These are phyloP conservation scores for Clarireedia homoeocarpa DNA, from an alignment of 2,329 filamentous ascomycete genomes.

Conservation along the genomic window DNA sequence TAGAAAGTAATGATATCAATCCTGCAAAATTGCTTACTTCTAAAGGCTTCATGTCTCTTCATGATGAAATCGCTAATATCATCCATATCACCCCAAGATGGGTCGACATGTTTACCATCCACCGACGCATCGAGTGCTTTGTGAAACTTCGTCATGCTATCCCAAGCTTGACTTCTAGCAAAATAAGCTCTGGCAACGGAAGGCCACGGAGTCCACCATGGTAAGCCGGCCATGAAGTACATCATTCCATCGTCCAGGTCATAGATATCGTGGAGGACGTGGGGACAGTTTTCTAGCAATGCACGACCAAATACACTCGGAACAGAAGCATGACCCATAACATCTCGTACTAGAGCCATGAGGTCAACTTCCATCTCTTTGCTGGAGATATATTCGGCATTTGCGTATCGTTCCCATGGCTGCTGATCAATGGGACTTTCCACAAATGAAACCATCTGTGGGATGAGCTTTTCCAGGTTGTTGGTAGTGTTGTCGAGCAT, in stretches of 20 bases:
- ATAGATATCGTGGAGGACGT: slow-evolving; percentile 47
- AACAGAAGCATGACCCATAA: slow-evolving; percentile 43
- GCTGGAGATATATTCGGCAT: slow-evolving; percentile 35
- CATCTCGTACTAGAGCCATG: slow-evolving; percentile 45
- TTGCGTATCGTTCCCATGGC: slow-evolving; percentile 50
- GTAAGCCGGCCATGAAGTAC: slow-evolving; percentile 45
- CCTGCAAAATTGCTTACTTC: slow-evolving; percentile 22
- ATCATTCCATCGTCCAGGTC: slow-evolving; percentile 46
- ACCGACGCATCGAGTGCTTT: slow-evolving; percentile 35
- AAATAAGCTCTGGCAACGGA: slow-evolving; percentile 40
- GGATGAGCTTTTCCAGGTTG: slow-evolving; percentile 37
- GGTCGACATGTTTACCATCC: slow-evolving; percentile 33
- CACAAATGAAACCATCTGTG: slow-evolving; percentile 51
- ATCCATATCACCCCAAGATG: slow-evolving; percentile 39
- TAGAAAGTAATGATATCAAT: slow-evolving; percentile 15
- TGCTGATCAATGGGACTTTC: slow-evolving; percentile 52
- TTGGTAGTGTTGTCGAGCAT: slow-evolving; percentile 32
- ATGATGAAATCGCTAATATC: slow-evolving; percentile 39
- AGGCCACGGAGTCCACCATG: slow-evolving; percentile 47
- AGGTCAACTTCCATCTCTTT: slow-evolving; percentile 44
- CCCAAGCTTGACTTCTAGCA: slow-evolving; percentile 35
- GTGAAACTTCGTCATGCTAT: slow-evolving; percentile 35
- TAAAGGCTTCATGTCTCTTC: slow-evolving; percentile 34
- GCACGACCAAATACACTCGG: slow-evolving; percentile 44
- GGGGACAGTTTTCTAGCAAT: slow-evolving; percentile 43